These are phyloP conservation scores for Anethum foeniculum DNA, from an alignment of 140 eudicot genomes.

Conservation along the genomic window DNA sequence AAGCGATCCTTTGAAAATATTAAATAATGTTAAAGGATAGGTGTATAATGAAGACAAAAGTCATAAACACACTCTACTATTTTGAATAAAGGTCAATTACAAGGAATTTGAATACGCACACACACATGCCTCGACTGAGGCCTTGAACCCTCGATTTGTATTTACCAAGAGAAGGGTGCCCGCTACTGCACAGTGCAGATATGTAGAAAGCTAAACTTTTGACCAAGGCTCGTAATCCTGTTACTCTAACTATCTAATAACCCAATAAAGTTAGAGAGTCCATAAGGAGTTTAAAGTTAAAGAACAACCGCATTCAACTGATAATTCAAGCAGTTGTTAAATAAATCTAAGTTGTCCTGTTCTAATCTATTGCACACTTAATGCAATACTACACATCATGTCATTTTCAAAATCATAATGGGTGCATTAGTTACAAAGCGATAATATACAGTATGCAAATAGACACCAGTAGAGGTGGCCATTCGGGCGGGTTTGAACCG, in stretches of 20 bases:
- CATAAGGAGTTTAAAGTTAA: not conserved
- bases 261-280: not conserved
- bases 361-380: not conserved
- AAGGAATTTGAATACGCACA: not conserved
- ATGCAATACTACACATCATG: not conserved
- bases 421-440: not conserved
- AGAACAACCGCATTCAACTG: not conserved
- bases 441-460: not conserved
- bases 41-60: not conserved
- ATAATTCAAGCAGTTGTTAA: not conserved
- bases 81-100: not conserved
- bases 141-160: not conserved
- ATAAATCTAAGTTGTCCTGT: not conserved
- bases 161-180: not conserved
- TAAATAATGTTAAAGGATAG: not conserved
- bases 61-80: not conserved
- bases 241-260: not conserved
- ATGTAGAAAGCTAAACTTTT: not conserved
- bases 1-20: conserved; percentile 36
- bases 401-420: not conserved
- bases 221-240: not conserved
- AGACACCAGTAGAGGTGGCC: not conserved
- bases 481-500: too few relatives aligned
- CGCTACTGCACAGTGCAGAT: not conserved
- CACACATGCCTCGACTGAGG: not conserved